Evolutionary conservation across 371 early-diverging fungal species (phyloP), one percentile per base, ranked within the genome.

Genomic region (Umbelopsis sp.): DNA sequence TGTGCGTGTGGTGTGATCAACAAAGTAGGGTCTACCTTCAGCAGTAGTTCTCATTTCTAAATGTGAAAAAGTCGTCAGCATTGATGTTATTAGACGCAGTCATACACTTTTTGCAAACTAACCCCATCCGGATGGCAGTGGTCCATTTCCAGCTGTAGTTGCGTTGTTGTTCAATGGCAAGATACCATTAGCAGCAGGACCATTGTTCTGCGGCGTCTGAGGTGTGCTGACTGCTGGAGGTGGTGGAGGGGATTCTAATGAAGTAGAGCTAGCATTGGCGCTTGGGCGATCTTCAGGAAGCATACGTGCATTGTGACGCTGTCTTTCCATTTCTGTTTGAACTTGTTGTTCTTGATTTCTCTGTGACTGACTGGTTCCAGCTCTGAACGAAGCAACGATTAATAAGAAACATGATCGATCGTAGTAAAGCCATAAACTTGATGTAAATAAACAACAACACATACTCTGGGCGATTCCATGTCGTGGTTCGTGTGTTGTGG

Each of bases 51-150:
- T 83, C 85, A 92, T 80, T 72, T 83, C 83, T 80, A 70, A 10
- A 22, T 22, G 22, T n/a, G 16, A 11, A 45, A 63, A 66, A 12
- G 16, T 16, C 6, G 48, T 20, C 4, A 48, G 48, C 35, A n/a
- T 8, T 24, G 57, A 3, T 57, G 0, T 14, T 10, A 20, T 5
- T 3, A 57, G 14, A 11, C 12, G 29, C 32, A 52, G 53, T 10
- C 12, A 22, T 24, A 22, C 4, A 16, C 16, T 20, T 11, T 16
- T 48, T 48, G 22, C 25, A 44, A 24, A 71, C 66, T 66, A 75
- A 82, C 88, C 95, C 98, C 97, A 99, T 41, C 98, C 97, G 20
- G 94, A 87, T 18, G 98, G 97, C 63, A 98, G 80, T n/a, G 95
- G 92, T 9, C 95, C 96, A 24, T 89, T 84, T 16, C 92, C 93